phyloP scores from a whole-genome alignment of 176 grass and related monocot species.

The Zoysia japonica region DNA sequence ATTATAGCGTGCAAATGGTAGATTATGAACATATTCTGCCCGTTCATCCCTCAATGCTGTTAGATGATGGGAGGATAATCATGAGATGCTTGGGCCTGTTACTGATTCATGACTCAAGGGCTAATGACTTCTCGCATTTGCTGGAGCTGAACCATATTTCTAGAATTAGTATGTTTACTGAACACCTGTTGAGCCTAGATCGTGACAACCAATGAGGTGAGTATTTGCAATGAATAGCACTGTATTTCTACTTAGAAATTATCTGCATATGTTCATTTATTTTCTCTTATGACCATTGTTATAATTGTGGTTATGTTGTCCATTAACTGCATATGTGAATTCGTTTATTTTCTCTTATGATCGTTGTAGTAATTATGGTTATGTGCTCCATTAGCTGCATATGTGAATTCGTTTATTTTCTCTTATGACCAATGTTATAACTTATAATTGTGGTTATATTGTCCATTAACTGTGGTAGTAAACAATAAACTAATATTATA shows the following conservation, averaged over 20 bases:
- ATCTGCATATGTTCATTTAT: background rate
- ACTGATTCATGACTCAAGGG: conserved; percentile 6
- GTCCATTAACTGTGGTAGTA: background rate
- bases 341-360: too few species aligned
- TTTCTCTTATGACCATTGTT: too few species aligned
- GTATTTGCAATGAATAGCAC: background rate
- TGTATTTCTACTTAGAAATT: background rate
- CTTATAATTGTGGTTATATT: background rate
- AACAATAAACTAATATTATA: background rate
- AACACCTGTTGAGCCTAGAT: background rate
- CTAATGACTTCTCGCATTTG: background rate
- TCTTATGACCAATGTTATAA: too few species aligned
- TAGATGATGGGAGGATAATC: background rate
- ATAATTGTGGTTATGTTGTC: too few species aligned
- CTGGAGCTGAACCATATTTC: background rate
- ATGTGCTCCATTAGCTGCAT: too few species aligned
- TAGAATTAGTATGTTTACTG: background rate
- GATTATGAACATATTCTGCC: background rate
- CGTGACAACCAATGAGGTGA: background rate
- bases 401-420: too few species aligned
- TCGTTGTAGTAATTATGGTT: too few species aligned
- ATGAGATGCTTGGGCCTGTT: background rate
- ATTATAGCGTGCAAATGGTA: background rate
- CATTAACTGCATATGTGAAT: too few species aligned
- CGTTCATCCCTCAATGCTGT: background rate